Evolutionary conservation across 306 rosid species (phyloP).

Genomic region (Cicer bijugum): DNA sequence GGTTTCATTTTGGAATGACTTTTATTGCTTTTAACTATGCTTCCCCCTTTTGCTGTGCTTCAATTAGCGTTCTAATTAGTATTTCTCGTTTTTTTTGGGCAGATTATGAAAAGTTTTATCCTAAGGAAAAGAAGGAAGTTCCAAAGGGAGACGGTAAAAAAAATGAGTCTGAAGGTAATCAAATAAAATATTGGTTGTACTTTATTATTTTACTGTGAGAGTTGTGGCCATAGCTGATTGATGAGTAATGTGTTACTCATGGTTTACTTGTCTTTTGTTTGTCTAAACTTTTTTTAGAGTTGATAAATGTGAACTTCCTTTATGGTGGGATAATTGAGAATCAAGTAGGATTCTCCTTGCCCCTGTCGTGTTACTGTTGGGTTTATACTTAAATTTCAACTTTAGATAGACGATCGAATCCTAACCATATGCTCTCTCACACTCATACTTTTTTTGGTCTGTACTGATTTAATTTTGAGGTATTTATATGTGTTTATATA

Average conservation of each 20-base stretch:
- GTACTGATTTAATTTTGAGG: conserved; percentile 5
- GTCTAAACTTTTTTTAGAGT: neutral
- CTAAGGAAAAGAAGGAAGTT: conserved; percentile 83
- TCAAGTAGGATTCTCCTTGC: conserved; percentile 28
- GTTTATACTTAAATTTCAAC: conserved; percentile 23
- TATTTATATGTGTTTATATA: neutral
- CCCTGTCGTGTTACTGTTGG: conserved; percentile 11
- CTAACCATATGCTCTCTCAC: conserved; percentile 1
- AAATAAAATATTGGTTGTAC: neutral
- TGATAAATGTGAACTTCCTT: neutral
- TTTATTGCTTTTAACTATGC: conserved; percentile 9
- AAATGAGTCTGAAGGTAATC: conserved; percentile 77
- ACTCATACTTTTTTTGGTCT: neutral
- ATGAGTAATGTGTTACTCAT: neutral
- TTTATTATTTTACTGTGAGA: neutral
- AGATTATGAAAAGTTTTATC: conserved; percentile 89
- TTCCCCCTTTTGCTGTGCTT: neutral
- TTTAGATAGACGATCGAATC: conserved; percentile 16
- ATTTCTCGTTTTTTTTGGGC: conserved; percentile 36
- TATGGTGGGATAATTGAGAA: conserved; percentile 26
- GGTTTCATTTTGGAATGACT: neutral
- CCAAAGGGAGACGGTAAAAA: conserved; percentile 78
- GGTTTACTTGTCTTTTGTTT: neutral
- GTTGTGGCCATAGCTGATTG: conserved; percentile 26
- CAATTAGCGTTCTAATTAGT: conserved; percentile 27